A percentile compares a stretch with the other conserved stretches of the same genome.
These are phyloP conservation scores for Prunus fruticosa DNA, from an alignment of 306 rosid species.

Conservation along the genomic window DNA sequence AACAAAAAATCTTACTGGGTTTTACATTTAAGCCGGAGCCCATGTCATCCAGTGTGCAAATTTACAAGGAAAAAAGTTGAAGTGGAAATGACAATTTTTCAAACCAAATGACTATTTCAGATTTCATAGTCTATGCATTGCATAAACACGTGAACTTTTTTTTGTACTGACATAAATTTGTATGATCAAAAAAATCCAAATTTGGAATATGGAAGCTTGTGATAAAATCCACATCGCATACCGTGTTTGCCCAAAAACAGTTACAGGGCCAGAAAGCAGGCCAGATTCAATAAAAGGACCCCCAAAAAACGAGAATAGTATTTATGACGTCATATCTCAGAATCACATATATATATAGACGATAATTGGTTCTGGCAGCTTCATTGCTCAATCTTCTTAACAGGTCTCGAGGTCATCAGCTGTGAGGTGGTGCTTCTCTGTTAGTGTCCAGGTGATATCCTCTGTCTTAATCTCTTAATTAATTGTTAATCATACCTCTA, in stretches of 20 bases:
- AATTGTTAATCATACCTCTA: conserved; percentile 1
- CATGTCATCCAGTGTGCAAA: too few relatives aligned
- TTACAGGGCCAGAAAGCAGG: neutral
- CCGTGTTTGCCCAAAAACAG: neutral
- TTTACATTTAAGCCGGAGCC: neutral
- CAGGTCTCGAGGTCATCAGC: conserved; percentile 7
- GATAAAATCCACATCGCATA: neutral
- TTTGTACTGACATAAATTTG: neutral
- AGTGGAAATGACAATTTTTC: too few relatives aligned
- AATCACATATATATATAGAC: neutral
- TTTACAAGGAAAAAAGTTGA: too few relatives aligned
- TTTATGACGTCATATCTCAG: neutral
- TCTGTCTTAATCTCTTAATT: conserved; percentile 1
- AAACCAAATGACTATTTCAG: too few relatives aligned
- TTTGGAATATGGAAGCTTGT: neutral
- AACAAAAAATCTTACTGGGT: neutral
- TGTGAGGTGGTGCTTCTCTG: neutral
- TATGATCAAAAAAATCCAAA: neutral
- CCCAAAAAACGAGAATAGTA: neutral
- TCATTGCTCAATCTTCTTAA: neutral
- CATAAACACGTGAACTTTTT: neutral
- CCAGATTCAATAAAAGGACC: neutral
- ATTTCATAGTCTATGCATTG: too few relatives aligned
- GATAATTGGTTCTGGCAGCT: neutral
- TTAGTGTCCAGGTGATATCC: conserved; percentile 25